A percentile compares a stretch with the other conserved stretches of the same genome.
These are phyloP conservation scores for Celoporthe dispersa DNA, from an alignment of 2,329 filamentous ascomycete genomes.

Conservation along the genomic window DNA sequence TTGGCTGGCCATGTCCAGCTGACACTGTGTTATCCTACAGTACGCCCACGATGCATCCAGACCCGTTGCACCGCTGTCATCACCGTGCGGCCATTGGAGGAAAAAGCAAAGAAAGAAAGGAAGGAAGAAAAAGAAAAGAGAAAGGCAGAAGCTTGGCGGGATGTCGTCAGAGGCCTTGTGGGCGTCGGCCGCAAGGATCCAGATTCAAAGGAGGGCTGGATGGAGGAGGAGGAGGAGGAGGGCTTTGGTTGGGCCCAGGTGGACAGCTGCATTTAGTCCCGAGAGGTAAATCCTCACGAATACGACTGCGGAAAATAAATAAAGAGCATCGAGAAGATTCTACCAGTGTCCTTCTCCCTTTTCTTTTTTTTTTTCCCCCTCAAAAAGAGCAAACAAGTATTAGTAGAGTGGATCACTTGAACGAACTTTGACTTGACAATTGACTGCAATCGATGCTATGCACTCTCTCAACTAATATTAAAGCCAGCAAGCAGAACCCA, in stretches of 20 bases:
- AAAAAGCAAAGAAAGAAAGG: too few relatives aligned
- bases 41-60: neutral
- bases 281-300: too few relatives aligned
- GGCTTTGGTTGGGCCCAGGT: neutral
- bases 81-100: neutral
- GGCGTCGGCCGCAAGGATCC: too few relatives aligned
- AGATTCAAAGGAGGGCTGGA: too few relatives aligned
- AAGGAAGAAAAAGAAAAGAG: too few relatives aligned
- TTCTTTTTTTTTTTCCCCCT: too few relatives aligned
- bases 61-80: neutral
- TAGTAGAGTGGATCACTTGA: neutral
- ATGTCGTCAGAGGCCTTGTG: too few relatives aligned
- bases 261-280: neutral
- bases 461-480: neutral
- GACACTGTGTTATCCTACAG: neutral
- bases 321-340: too few relatives aligned
- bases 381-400: neutral
- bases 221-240: too few relatives aligned
- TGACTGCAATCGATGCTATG: neutral
- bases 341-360: too few relatives aligned
- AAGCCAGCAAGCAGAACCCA: neutral
- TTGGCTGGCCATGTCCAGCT: neutral
- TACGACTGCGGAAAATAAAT: too few relatives aligned
- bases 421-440: neutral
- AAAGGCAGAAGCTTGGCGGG: too few relatives aligned